Conservation (phyloP, 192 early-diverging fungal genomes). For the Thamnidium elegans region DNA sequence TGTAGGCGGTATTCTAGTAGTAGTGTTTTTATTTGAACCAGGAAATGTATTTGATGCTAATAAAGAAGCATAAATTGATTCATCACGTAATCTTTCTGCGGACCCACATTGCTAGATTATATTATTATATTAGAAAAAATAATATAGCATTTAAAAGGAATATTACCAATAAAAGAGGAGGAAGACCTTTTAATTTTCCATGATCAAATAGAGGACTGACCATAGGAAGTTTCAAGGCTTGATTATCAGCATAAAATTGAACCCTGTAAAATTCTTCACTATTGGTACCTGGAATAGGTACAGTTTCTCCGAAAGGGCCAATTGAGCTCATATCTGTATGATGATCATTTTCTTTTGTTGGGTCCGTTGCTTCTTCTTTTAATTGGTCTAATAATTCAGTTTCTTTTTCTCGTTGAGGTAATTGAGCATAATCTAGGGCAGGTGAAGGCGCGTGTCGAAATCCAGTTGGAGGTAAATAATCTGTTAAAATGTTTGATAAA, state of each 20-base stretch:
- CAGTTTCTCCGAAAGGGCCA: slow-evolving; percentile 13
- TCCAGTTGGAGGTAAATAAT: slow-evolving; percentile 46
- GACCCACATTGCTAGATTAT: slow-evolving; percentile 39
- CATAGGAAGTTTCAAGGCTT: slow-evolving; percentile 37
- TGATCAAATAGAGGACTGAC: slow-evolving; percentile 44
- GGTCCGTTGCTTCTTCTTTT: neutral
- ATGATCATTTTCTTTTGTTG: slow-evolving; percentile 3
- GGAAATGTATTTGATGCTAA: slow-evolving; percentile 27
- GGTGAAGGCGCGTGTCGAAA: slow-evolving; percentile 39
- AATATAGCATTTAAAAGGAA: neutral
- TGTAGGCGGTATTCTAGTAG: neutral
- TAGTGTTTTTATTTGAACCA: neutral
- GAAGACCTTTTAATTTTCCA: slow-evolving; percentile 35
- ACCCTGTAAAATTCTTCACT: slow-evolving; percentile 30
- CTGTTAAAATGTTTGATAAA: slow-evolving; percentile 26
- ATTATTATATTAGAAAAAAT: neutral
- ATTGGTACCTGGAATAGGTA: neutral
- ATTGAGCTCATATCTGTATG: neutral
- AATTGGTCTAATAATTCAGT: neutral
- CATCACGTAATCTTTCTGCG: slow-evolving; percentile 47
- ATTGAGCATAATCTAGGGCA: slow-evolving; percentile 24
- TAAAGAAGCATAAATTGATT: slow-evolving; percentile 43
- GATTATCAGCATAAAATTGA: slow-evolving; percentile 47
- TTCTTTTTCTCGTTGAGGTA: slow-evolving; percentile 19
- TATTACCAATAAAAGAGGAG: slow-evolving; percentile 45